These are phyloP conservation scores for Debaryomycetaceae sp. DNA, from an alignment of 1,139 yeast species.

Conservation along the genomic window DNA sequence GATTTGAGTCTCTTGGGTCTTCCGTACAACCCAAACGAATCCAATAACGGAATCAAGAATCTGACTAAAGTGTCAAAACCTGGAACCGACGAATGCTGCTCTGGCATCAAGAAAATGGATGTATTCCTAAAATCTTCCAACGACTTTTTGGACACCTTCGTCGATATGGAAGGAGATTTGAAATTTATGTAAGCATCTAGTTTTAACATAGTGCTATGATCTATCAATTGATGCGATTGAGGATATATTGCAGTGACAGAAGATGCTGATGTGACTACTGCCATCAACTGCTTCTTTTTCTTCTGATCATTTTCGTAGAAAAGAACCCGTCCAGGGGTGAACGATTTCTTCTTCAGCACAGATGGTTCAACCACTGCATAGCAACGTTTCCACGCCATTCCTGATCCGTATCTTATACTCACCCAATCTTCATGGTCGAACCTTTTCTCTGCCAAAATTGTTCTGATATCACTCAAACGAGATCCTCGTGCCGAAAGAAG, in stretches of 20 bases:
- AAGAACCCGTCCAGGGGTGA: slow-evolving; percentile 54
- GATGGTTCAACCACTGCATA: slow-evolving; percentile 88
- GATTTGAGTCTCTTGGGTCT: slow-evolving; percentile 88
- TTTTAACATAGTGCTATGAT: slow-evolving; percentile 83
- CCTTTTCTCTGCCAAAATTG: slow-evolving; percentile 79
- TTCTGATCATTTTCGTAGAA: slow-evolving; percentile 69
- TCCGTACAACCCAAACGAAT: slow-evolving; percentile 85
- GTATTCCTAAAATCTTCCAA: slow-evolving; percentile 64
- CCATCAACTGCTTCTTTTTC: slow-evolving; percentile 74
- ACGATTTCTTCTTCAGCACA: slow-evolving; percentile 38
- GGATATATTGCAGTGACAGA: slow-evolving; percentile 94
- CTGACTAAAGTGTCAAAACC: slow-evolving; percentile 93
- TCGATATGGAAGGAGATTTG: slow-evolving; percentile 37
- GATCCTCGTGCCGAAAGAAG: slow-evolving; percentile 85
- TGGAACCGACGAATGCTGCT: slow-evolving; percentile 86
- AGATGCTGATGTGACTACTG: slow-evolving; percentile 66
- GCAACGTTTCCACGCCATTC: slow-evolving; percentile 97
- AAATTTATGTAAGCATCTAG: slow-evolving; percentile 79
- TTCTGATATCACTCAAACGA: slow-evolving; percentile 77
- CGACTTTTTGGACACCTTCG: slow-evolving; percentile 39
- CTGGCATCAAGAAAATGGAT: slow-evolving; percentile 92
- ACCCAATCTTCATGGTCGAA: slow-evolving; percentile 94
- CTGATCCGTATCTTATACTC: slow-evolving; percentile 89
- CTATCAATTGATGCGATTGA: slow-evolving; percentile 73
- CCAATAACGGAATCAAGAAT: slow-evolving; percentile 79